Evolutionary conservation across 2,329 filamentous ascomycete genomes (phyloP).

Genomic region (Aspergillus sp.): DNA sequence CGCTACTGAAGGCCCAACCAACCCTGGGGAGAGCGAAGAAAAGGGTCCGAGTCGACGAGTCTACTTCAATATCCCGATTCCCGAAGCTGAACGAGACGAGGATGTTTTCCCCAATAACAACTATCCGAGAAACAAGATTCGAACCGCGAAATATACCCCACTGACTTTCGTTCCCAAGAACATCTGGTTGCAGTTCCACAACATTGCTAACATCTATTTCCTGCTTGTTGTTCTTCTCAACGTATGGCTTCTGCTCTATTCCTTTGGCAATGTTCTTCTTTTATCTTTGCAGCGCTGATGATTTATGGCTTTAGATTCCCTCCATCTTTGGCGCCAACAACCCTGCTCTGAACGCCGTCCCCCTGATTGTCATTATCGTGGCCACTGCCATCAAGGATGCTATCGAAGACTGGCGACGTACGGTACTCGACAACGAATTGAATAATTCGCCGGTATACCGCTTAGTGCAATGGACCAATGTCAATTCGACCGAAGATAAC

Average conservation of each 20-base stretch:
- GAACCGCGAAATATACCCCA: conserved; percentile 96
- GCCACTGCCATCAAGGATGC: conserved; percentile 93
- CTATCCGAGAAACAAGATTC: conserved; percentile 91
- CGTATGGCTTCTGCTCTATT: conserved; percentile 51
- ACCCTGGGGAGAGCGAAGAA: conserved; percentile 43
- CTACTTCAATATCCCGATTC: conserved; percentile 84
- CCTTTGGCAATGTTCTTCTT: no score
- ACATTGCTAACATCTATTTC: conserved; percentile 98
- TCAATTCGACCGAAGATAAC: conserved; percentile 86
- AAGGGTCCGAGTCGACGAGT: conserved; percentile 22
- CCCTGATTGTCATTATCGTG: conserved; percentile 85
- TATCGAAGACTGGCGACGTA: conserved; percentile 92
- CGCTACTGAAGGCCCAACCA: conserved; percentile 33
- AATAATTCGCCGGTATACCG: conserved; percentile 96
- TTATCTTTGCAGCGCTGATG: no score
- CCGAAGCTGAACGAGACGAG: conserved; percentile 72
- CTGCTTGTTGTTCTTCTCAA: conserved; percentile 91
- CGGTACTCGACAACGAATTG: conserved; percentile 84
- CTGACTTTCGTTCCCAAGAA: conserved; percentile 96
- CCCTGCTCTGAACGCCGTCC: conserved; percentile 84
- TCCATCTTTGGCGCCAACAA: conserved; percentile 92
- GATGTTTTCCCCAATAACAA: conserved; percentile 69
- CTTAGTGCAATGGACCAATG: conserved; percentile 83
- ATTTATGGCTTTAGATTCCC: conserved; percentile 67
- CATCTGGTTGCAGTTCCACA: conserved; percentile 96